Percentiles rank a stretch among this genome's conserved stretches.
Evolutionary conservation across 2,329 filamentous ascomycete genomes (phyloP).

Genomic region (Fusarium sacchari): DNA sequence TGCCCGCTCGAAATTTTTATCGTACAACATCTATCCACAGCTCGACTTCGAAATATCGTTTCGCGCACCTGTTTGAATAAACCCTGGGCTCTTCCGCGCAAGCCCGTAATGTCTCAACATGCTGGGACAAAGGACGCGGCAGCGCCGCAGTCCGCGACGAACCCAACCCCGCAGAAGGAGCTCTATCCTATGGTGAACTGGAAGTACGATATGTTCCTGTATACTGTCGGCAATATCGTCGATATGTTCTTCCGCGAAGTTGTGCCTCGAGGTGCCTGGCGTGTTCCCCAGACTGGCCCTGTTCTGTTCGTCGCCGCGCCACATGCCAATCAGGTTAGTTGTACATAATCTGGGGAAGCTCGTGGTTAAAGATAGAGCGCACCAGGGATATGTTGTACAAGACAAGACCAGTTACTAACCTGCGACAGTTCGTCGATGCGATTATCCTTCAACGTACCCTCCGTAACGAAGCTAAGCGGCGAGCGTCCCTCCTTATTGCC

Average conservation of each 20-base stretch:
- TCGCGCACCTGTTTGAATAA: conserved; percentile 8
- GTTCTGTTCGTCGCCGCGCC: conserved; percentile 96
- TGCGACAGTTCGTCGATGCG: conserved; percentile 88
- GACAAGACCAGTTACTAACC: conserved; percentile 7
- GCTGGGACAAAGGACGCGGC: conserved; percentile 40
- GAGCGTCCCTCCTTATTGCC: conserved; percentile 91
- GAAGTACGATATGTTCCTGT: conserved; percentile 82
- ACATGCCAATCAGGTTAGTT: conserved; percentile 88
- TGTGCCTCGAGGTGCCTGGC: conserved; percentile 93
- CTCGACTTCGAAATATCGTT: not conserved
- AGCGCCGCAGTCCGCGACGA: conserved; percentile 40
- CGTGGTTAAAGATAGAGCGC: not conserved
- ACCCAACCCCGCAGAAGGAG: conserved; percentile 57
- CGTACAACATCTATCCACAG: conserved; percentile 8
- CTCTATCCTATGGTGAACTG: conserved; percentile 76
- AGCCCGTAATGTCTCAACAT: conserved; percentile 34
- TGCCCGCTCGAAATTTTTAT: conserved; percentile 24
- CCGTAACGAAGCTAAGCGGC: conserved; percentile 84
- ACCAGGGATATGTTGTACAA: not conserved
- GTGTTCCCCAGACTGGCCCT: conserved; percentile 86
- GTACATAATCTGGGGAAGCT: not conserved
- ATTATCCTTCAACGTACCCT: conserved; percentile 92
- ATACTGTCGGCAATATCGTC: conserved; percentile 82
- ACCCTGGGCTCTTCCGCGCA: conserved; percentile 16
- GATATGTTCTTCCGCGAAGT: conserved; percentile 99